Evolutionary conservation across 345 rosid species (phyloP).

Genomic region (Microthlaspi erraticum): DNA sequence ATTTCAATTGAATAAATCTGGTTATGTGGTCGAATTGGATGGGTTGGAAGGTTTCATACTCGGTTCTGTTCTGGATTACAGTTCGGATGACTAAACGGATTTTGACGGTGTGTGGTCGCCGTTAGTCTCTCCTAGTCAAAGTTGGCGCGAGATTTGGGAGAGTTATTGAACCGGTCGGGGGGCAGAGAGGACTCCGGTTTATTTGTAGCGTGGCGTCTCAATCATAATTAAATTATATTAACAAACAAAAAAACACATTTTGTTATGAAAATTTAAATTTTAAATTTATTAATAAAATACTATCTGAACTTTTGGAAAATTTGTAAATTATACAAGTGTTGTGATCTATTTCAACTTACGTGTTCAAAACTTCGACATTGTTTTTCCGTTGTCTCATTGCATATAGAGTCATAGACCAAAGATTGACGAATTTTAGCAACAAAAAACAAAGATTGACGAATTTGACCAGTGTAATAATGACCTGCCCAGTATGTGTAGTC

Average conservation of each 20-base stretch:
- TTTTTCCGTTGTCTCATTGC: neutral
- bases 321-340: neutral
- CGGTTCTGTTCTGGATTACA: constrained; percentile 4
- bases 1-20: neutral
- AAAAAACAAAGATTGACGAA: neutral
- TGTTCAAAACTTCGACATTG: neutral
- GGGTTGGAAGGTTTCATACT: neutral
- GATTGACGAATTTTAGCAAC: neutral
- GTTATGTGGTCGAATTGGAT: neutral
- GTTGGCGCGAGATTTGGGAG: constrained; percentile 33
- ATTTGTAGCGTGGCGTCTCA: constrained; percentile 15
- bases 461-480: neutral
- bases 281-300: neutral
- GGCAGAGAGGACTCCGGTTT: constrained; percentile 27
- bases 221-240: neutral
- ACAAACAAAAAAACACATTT: neutral
- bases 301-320: neutral
- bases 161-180: constrained; percentile 26
- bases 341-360: constrained; percentile 3
- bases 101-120: constrained; percentile 28
- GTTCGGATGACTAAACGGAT: neutral
- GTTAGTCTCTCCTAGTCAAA: constrained; percentile 38
- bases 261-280: too few relatives aligned
- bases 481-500: neutral
- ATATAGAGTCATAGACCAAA: neutral